Conservation (phyloP, 2,329 filamentous ascomycete species). For the Botrytis tulipae region DNA sequence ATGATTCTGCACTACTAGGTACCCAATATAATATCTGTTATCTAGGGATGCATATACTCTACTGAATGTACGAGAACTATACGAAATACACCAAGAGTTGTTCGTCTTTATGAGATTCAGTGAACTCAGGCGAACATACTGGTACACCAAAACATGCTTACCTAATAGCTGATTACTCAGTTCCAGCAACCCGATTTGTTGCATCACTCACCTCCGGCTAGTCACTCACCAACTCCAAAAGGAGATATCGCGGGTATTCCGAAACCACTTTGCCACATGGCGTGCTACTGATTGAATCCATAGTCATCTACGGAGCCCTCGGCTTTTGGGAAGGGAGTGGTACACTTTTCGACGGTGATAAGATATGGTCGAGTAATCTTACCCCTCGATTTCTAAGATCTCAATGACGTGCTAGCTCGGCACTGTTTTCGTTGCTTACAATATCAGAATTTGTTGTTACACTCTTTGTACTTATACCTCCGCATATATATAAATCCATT, state of each 20-base stretch:
- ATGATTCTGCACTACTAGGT: background rate
- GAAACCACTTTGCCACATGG: slow-evolving; percentile 5
- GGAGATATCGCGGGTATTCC: background rate
- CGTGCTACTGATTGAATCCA: background rate
- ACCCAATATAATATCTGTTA: no score
- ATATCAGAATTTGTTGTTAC: background rate
- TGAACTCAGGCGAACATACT: background rate
- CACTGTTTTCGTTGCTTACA: background rate
- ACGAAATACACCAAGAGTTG: background rate
- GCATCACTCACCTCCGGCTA: background rate
- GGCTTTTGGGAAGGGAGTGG: background rate
- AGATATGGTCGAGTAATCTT: background rate
- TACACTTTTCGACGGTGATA: background rate
- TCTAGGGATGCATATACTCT: background rate
- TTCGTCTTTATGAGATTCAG: background rate
- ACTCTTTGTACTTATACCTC: background rate
- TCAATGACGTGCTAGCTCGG: slow-evolving; percentile 15
- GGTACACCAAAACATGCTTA: no score
- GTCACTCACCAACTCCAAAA: background rate
- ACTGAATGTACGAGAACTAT: background rate
- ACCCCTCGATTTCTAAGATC: slow-evolving; percentile 20
- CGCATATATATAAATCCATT: background rate
- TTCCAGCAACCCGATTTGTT: background rate
- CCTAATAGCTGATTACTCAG: background rate
- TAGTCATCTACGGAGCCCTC: background rate